Evolutionary conservation across 805 yeast genomes (phyloP), one percentile per base, ranked within the genome.

Genomic region (Metschnikowia noctiluminum): DNA sequence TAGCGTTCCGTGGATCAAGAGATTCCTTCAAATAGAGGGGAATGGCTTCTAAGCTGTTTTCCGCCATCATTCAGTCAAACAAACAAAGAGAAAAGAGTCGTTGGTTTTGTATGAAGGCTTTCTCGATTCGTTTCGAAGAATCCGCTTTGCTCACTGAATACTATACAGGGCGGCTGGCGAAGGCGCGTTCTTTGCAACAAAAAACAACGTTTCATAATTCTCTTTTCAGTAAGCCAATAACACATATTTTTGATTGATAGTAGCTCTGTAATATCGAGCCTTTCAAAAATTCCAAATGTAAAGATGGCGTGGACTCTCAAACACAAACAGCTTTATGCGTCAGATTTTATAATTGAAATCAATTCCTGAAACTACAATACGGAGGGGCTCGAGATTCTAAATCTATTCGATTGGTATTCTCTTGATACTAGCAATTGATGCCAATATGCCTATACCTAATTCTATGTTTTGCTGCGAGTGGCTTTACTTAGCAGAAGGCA

Each of bases 1-100:
- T 85, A 7, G 94, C 82, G 16, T 79, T 73, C 5, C 76, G 73
- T 2, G 91, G 87, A 43, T 70, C 69, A 47, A 87, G 77, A 2
- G 94, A 85, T 58, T 81, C 84, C 48, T 80, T 81, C 58, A 87
- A 67, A 42, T 79, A 68, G 36, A 66, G 70, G 1, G 85, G 75
- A 43, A 87, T 74, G 14, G 80, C 60, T 56, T 78, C 80, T 44
- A 82, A 65, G 47, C 64, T 60, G 43, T 66, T 68, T 42, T 62
- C 66, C 12, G 66, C 65, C 71, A 66, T 68, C 13, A 36, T 46
- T 39, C 35, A 31, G 27, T 27, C 31, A 15, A 21, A 10, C 34
- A 38, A 31, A 15, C 27, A 34, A 13, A 30, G 2, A 30, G 12
- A 2, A 12, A 10, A 30, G 21, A 21, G 21, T 21, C 4, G 21